Conservation (phyloP, 148 eudicot species). For the Heliamphora exappendiculata region DNA sequence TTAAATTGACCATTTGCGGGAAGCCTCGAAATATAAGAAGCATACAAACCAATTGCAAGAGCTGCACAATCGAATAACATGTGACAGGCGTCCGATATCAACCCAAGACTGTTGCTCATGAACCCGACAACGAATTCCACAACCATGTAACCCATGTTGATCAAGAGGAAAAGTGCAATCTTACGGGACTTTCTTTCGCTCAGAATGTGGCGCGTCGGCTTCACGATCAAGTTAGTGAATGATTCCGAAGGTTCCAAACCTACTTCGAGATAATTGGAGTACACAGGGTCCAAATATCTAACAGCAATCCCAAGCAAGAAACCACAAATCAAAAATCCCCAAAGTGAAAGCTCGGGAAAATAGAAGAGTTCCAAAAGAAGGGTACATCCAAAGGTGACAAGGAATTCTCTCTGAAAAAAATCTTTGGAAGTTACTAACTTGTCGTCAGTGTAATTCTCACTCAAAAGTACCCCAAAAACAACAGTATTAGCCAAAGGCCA, state of each 20-base stretch:
- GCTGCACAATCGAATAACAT: slow-evolving; percentile 99
- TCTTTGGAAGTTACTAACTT: slow-evolving; percentile 51
- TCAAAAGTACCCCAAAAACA: slow-evolving; percentile 84
- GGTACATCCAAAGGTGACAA: slow-evolving; percentile 72
- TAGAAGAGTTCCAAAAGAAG: slow-evolving; percentile 74
- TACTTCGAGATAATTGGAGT: slow-evolving; percentile 46
- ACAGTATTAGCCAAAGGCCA: slow-evolving; percentile 93
- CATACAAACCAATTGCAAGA: slow-evolving; percentile 89
- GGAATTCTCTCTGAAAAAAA: slow-evolving; percentile 62
- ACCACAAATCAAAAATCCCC: slow-evolving; percentile 87
- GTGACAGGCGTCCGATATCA: slow-evolving; percentile 98
- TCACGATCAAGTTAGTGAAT: slow-evolving; percentile 47
- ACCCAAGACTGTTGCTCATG: slow-evolving; percentile 96
- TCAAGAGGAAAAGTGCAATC: slow-evolving; percentile 93
- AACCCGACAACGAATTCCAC: slow-evolving; percentile 93
- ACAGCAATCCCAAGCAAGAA: slow-evolving; percentile 62
- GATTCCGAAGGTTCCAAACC: slow-evolving; percentile 68
- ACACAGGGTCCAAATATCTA: slow-evolving; percentile 48
- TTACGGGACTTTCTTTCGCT: slow-evolving; percentile 93
- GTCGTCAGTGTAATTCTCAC: slow-evolving; percentile 73
- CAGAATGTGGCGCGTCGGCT: slow-evolving; percentile 71
- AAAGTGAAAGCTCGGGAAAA: slow-evolving; percentile 89
- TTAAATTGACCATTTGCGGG: slow-evolving; percentile 85
- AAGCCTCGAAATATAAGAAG: slow-evolving; percentile 83
- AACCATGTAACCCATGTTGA: slow-evolving; percentile 88